Evolutionary conservation across 2,329 filamentous ascomycete genomes (phyloP).

Genomic region (Arachnomyces sp.): DNA sequence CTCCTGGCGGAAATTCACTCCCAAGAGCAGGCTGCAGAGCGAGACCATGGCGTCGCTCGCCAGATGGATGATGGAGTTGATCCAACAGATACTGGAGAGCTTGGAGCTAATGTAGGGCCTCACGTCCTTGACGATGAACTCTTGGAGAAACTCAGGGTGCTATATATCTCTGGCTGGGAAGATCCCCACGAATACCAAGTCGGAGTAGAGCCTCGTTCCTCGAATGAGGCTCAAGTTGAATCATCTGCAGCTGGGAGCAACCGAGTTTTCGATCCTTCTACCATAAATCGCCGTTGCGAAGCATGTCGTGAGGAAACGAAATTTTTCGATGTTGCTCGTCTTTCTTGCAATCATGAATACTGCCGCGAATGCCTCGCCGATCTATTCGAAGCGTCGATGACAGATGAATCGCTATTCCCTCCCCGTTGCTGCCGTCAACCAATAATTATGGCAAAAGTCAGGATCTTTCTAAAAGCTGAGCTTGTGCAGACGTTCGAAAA

Average conservation of each 20-base stretch:
- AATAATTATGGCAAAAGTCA: constrained; percentile 32
- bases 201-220: neutral
- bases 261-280: constrained; percentile 4
- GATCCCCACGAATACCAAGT: neutral
- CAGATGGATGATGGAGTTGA: neutral
- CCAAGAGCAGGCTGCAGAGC: constrained; percentile 9
- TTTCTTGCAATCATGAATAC: constrained; percentile 39
- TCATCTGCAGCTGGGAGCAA: constrained; percentile 7
- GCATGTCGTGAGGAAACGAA: constrained; percentile 22
- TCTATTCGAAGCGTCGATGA: constrained; percentile 39
- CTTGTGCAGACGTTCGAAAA: constrained; percentile 31
- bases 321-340: constrained; percentile 18
- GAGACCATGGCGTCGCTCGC: constrained; percentile 4
- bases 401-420: constrained; percentile 47
- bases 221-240: constrained; percentile 7
- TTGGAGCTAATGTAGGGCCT: too few species aligned
- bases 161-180: constrained; percentile 7
- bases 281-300: constrained; percentile 12
- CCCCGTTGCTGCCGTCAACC: constrained; percentile 44
- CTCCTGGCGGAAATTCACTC: constrained; percentile 8
- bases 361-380: constrained; percentile 41
- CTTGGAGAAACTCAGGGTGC: constrained; percentile 9
- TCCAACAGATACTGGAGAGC: neutral
- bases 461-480: constrained; percentile 28
- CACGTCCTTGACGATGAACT: constrained; percentile 8